Conservation (phyloP, 2,329 filamentous ascomycete genomes). For the Xylariaceae sp. region DNA sequence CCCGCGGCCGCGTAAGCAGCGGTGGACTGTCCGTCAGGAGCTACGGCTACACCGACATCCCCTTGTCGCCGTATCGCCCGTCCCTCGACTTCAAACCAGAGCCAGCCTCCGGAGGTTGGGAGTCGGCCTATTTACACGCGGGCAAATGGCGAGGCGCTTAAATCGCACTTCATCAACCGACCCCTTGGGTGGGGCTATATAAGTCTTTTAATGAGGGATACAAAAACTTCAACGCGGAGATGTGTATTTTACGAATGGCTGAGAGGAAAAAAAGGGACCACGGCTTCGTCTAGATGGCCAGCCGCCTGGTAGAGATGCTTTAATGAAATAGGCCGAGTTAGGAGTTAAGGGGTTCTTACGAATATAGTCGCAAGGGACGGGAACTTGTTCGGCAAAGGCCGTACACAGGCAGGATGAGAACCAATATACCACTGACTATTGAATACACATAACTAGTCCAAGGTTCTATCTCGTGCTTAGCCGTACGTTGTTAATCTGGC, state of each 20-base stretch:
- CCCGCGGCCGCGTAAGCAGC: slow-evolving; percentile 36
- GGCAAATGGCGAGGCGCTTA: slow-evolving; percentile 19
- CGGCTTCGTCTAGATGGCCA: slow-evolving; percentile 37
- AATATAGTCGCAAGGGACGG: slow-evolving; percentile 13
- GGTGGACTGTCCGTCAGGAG: slow-evolving; percentile 17
- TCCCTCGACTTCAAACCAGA: slow-evolving; percentile 24
- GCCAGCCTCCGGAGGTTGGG: slow-evolving; percentile 18
- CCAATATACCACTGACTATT: slow-evolving; percentile 20
- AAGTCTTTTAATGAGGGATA: neutral
- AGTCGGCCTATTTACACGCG: slow-evolving; percentile 20
- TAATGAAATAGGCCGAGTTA: neutral
- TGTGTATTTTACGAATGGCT: slow-evolving; percentile 3
- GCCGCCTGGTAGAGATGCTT: slow-evolving; percentile 11
- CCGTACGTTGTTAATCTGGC: neutral
- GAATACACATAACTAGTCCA: neutral
- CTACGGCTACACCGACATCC: slow-evolving; percentile 35
- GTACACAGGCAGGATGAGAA: slow-evolving; percentile 17
- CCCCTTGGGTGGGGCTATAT: neutral
- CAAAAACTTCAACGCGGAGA: slow-evolving; percentile 1
- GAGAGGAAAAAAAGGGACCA: slow-evolving; percentile 8
- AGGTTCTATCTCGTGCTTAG: neutral
- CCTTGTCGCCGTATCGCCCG: slow-evolving; percentile 34
- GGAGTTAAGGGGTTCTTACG: slow-evolving; percentile 18
- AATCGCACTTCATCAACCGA: neutral
- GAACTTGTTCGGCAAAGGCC: slow-evolving; percentile 3